These are phyloP conservation scores for Populus hybrid DNA, from an alignment of 441 rosid genomes.

Conservation along the genomic window DNA sequence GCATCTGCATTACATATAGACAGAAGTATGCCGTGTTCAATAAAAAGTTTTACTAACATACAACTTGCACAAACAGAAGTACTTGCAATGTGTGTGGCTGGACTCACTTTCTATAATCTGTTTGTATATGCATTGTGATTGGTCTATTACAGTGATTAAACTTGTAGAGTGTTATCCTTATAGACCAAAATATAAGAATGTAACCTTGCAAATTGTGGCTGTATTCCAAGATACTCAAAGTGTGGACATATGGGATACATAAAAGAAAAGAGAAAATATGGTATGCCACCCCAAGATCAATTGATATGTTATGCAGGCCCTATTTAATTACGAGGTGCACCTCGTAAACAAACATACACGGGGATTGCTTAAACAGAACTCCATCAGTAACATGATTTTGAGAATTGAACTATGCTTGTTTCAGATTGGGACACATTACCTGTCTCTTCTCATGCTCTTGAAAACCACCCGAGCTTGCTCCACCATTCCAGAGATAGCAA, in stretches of 20 bases:
- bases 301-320: neutral
- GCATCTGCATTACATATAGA: constrained; percentile 39
- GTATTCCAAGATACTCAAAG: neutral
- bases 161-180: neutral
- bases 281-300: neutral
- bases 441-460: constrained; percentile 94
- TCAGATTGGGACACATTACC: constrained; percentile 38
- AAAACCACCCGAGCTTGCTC: constrained; percentile 87
- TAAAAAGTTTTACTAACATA: neutral
- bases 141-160: neutral
- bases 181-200: neutral
- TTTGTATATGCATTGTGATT: neutral
- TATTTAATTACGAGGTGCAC: too few relatives aligned
- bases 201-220: neutral
- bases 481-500: constrained; percentile 93
- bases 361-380: neutral
- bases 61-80: neutral
- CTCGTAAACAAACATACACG: neutral
- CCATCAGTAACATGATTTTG: neutral
- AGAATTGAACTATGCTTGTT: constrained; percentile 7
- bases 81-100: neutral
- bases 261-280: neutral
- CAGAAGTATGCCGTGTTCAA: neutral
- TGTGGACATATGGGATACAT: neutral
- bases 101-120: neutral